Conservation (phyloP, 1,139 yeast genomes). For the Yamadazyma pseudoaaseri region DNA sequence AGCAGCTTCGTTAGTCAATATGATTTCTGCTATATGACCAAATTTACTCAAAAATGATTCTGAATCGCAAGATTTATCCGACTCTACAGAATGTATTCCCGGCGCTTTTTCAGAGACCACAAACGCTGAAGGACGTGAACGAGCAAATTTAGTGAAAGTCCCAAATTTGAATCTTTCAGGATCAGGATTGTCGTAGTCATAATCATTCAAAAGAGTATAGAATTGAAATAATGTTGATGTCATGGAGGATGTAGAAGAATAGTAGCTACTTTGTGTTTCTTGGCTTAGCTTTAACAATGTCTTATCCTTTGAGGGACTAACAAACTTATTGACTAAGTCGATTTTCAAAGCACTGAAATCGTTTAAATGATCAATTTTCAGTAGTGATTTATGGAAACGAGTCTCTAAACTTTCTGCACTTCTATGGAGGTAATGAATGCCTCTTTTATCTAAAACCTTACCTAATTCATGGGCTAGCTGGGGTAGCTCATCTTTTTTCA, state of each 20-base stretch:
- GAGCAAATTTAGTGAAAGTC: constrained; percentile 32
- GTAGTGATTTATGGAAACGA: constrained; percentile 14
- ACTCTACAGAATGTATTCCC: constrained; percentile 58
- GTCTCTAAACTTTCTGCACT: constrained; percentile 15
- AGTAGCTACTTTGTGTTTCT: constrained; percentile 42
- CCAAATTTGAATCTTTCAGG: constrained; percentile 31
- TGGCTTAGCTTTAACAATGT: constrained; percentile 50
- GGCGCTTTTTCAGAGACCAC: constrained; percentile 30
- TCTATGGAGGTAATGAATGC: constrained; percentile 72
- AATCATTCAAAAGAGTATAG: constrained; percentile 68
- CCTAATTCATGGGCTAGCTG: constrained; percentile 62
- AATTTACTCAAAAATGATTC: constrained; percentile 73
- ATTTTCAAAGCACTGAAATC: constrained; percentile 58
- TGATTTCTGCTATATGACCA: constrained; percentile 77
- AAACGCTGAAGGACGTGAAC: constrained; percentile 36
- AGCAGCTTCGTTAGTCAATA: constrained; percentile 58
- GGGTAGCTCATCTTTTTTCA: constrained; percentile 31
- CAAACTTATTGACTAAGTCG: constrained; percentile 3
- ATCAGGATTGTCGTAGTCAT: constrained; percentile 16
- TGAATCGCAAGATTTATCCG: constrained; percentile 66
- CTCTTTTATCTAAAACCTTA: constrained; percentile 74
- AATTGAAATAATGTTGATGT: constrained; percentile 73
- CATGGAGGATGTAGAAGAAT: constrained; percentile 87
- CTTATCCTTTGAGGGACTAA: constrained; percentile 58
- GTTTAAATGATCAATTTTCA: constrained; percentile 60